These are phyloP conservation scores for Aureobasidium zeae DNA, from an alignment of 2,329 filamentous ascomycete genomes.

Conservation along the genomic window DNA sequence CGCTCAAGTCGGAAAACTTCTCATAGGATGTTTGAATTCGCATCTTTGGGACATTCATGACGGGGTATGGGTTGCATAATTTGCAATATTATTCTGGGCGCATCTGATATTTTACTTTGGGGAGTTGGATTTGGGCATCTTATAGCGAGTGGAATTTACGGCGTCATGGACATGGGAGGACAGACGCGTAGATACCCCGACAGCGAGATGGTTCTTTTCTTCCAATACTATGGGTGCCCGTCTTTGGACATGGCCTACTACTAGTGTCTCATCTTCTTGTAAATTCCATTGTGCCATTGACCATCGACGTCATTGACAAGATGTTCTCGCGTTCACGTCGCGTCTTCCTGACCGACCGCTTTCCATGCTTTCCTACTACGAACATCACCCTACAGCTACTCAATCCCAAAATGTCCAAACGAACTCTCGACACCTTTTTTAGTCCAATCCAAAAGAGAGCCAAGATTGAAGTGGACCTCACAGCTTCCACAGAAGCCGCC, in stretches of 20 bases:
- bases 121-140: background rate
- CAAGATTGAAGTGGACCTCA: slow-evolving; percentile 24
- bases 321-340: slow-evolving; percentile 13
- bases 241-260: background rate
- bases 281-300: background rate
- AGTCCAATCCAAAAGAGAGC: slow-evolving; percentile 36
- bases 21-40: slow-evolving; percentile 1
- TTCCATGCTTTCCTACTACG: too few species aligned
- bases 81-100: background rate
- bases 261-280: background rate
- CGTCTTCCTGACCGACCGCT: slow-evolving; percentile 1
- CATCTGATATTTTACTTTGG: background rate
- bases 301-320: slow-evolving; percentile 4
- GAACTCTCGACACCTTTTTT: slow-evolving; percentile 64
- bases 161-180: slow-evolving; percentile 7
- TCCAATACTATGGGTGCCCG: background rate
- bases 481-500: slow-evolving; percentile 17
- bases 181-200: slow-evolving; percentile 11
- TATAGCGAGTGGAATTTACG: background rate
- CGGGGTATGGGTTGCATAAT: background rate
- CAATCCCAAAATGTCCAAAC: slow-evolving; percentile 33
- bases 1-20: background rate
- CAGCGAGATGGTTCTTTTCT: slow-evolving; percentile 3
- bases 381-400: too few species aligned
- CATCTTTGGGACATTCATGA: background rate